Base-by-base conservation (phyloP, 768 basidiomycete species). In the Podaxis pistillaris region DNA sequence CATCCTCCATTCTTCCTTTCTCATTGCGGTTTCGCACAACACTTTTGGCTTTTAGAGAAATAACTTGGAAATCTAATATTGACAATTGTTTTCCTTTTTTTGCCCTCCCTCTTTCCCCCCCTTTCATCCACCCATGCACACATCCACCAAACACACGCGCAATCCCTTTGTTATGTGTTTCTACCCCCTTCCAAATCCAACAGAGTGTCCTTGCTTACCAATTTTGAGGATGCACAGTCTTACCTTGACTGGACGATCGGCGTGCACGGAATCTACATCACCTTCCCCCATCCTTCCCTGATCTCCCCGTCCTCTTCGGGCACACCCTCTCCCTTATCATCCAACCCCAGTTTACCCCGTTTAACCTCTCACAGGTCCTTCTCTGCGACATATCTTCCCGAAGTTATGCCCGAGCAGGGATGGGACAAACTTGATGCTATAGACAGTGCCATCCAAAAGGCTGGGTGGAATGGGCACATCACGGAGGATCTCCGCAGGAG, bases 201-300 rank as follows among this genome's bases (percentile, higher is more conserved):
- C 72, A 96, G 96, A 62, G 81, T 98, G 63, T 98, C 96, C 50
- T 83, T 99, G 68, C 83, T 99, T 65, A 98, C 96, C 13, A 85
- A 98, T 72, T 97, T 98, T 73, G 93, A 95, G 78, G 83, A 90
- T 69, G 92, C 87, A 55, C 71, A 80, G 30, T 85, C 88, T 37
- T 96, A 96, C 70, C 86, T 97, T 60, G 94, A 95, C 77, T 99
- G 96, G 96, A 89, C 86, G 2, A 74, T 96, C 69, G 96, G 95
- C 58, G 83, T 84, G 1, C 97, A 99, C 76, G 97, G 97, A 53
- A 94, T 98, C 72, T 83, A 89, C 70, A 89, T 99, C 62, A 83
- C 86, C 9, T 95, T 99, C 75, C 84, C 88, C 41, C 91, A 94
- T 69, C 93, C 93, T 1, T 82, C 86, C 19, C 72, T 85, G 63